These are phyloP conservation scores for Paraurostyla sp. DNA, from an alignment of 73 alveolate species.

Conservation along the genomic window DNA sequence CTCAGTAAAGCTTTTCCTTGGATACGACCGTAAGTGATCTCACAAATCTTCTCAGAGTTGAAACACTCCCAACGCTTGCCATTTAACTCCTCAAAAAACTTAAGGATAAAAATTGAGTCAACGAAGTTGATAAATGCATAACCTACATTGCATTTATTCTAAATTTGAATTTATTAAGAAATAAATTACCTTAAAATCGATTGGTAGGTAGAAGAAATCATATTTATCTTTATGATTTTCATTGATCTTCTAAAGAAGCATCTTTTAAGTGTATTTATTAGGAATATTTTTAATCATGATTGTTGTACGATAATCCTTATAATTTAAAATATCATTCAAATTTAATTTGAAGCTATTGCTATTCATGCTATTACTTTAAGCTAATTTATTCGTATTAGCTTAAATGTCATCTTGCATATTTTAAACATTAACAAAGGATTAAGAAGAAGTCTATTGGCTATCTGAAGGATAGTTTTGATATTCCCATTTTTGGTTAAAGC, in stretches of 20 bases:
- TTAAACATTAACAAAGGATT: not conserved
- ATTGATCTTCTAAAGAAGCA: constrained; percentile 88
- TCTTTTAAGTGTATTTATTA: constrained; percentile 90
- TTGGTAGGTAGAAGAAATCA: constrained; percentile 93
- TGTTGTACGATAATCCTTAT: constrained; percentile 87
- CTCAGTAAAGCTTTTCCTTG: constrained; percentile 77
- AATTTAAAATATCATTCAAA: not conserved
- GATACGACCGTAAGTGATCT: constrained; percentile 88
- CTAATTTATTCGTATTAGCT: not conserved
- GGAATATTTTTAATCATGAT: constrained; percentile 99
- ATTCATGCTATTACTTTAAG: not conserved
- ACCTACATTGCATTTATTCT: constrained; percentile 97
- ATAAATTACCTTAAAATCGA: constrained; percentile 78
- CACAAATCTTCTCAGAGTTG: constrained; percentile 89
- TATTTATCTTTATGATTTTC: constrained; percentile 87
- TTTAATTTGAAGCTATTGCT: not conserved
- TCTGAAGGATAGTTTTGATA: no score
- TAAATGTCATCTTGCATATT: not conserved
- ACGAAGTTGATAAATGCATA: constrained; percentile 98
- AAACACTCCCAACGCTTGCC: constrained; percentile 93
- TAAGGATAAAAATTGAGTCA: constrained; percentile 84
- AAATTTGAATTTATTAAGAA: not conserved
- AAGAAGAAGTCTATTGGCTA: no score
- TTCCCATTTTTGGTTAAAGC: not conserved
- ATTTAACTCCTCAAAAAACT: constrained; percentile 88